Conservation (phyloP, 768 basidiomycete species). For the Cantharellus cinnabarinus region DNA sequence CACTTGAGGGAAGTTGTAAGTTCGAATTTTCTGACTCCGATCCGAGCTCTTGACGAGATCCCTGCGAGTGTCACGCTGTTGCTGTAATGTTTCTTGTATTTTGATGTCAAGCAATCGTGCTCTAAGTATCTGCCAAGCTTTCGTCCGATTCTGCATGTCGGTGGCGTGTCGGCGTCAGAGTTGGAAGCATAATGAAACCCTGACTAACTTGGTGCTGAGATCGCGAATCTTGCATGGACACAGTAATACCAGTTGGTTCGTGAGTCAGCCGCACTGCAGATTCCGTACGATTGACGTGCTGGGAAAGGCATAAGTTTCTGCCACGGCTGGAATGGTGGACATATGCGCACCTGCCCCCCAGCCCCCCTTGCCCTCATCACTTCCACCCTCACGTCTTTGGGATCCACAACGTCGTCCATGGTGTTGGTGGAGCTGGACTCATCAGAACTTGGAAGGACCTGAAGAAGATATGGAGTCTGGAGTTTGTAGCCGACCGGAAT, state of each 20-base stretch:
- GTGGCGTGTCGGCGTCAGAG: neutral
- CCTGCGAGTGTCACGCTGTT: conserved; percentile 45
- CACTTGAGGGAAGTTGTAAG: conserved; percentile 81
- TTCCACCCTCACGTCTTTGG: conserved; percentile 70
- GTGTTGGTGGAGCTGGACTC: conserved; percentile 29
- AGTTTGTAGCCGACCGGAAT: neutral
- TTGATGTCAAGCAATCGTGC: conserved; percentile 72
- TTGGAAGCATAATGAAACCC: neutral
- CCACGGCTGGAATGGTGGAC: neutral
- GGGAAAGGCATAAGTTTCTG: neutral
- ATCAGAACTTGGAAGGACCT: conserved; percentile 70
- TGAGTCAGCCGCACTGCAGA: conserved; percentile 92
- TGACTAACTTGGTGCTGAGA: conserved; percentile 72
- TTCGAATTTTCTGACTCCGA: conserved; percentile 85
- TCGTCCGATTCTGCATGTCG: conserved; percentile 54
- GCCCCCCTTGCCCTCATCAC: conserved; percentile 96
- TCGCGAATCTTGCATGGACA: conserved; percentile 96
- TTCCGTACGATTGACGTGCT: conserved; percentile 98
- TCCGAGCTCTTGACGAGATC: conserved; percentile 66
- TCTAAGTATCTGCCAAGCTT: conserved; percentile 77
- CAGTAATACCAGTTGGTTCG: conserved; percentile 76
- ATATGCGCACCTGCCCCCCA: conserved; percentile 60
- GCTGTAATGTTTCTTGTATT: conserved; percentile 45
- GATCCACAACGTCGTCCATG: conserved; percentile 53
- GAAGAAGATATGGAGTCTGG: neutral